phyloP scores from a whole-genome alignment of 1,284 basidiomycete species.

The Trichosporon coremiiforme region DNA sequence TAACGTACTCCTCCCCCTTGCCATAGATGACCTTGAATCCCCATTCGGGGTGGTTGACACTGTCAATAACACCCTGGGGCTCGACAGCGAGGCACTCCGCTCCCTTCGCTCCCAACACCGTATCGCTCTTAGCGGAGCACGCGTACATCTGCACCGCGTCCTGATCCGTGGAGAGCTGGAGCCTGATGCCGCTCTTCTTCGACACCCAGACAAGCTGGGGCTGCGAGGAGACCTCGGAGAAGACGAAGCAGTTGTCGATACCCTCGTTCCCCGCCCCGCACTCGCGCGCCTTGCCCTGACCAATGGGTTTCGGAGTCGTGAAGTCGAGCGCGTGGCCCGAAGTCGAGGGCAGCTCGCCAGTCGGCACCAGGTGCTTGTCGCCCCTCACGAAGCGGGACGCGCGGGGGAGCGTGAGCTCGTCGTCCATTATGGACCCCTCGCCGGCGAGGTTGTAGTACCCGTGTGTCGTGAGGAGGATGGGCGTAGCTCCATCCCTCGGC shows the following conservation, averaged over 20 bases:
- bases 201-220: slow-evolving; percentile 32
- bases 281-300: slow-evolving; percentile 27
- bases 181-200: slow-evolving; percentile 38
- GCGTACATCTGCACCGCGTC: slow-evolving; percentile 41
- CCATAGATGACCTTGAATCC: slow-evolving; percentile 38
- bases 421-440: slow-evolving; percentile 34
- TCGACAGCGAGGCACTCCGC: slow-evolving; percentile 44
- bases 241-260: slow-evolving; percentile 48
- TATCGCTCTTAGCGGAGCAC: too few species aligned
- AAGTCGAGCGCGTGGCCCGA: slow-evolving; percentile 37
- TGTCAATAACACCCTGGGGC: slow-evolving; percentile 41
- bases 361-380: slow-evolving; percentile 40
- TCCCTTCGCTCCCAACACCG: slow-evolving; percentile 16
- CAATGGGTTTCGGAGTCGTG: slow-evolving; percentile 33
- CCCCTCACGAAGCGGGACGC: slow-evolving; percentile 37
- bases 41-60: slow-evolving; percentile 48
- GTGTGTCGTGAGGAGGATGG: slow-evolving; percentile 46
- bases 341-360: slow-evolving; percentile 35
- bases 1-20: slow-evolving; percentile 23
- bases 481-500: slow-evolving; percentile 37
- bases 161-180: slow-evolving; percentile 42
- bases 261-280: slow-evolving; percentile 39
- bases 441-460: slow-evolving; percentile 46
- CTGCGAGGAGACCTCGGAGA: slow-evolving; percentile 26
- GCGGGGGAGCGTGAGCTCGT: slow-evolving; percentile 40